Base-by-base conservation (phyloP, 768 basidiomycete species). In the Megacollybia marginata region DNA sequence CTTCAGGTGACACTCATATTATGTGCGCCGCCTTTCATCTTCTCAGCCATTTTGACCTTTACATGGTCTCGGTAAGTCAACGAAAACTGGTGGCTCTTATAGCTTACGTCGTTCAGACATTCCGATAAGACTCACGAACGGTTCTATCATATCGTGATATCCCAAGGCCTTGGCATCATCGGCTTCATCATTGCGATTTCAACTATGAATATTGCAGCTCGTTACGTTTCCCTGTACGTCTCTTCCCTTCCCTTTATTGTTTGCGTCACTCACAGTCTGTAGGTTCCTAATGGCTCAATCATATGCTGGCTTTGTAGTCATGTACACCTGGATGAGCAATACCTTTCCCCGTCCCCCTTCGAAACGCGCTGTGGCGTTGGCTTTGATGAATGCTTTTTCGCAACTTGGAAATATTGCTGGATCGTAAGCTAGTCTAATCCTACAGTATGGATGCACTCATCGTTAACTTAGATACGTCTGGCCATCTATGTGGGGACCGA, bases 371-470 rank as follows among this genome's bases (percentile, higher is more conserved):
- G 84, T 91, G 16, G 83, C 88, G 7, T 72, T 93, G 52, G 90
- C 88, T 10, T 69, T 86, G 57, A 78, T 90, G 60, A 89, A 92
- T 63, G 80, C 84, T 23, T 86, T 87, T 64, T 82, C 84, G 31
- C 84, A 89, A 59, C 72, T 92, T 23, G 92, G 92, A 5, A 94
- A 93, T 65, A 73, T 94, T 49, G 74, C 83, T 15, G 90, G 91
- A 54, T 84, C 88, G 70, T 90, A 68, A 68, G 79, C 80, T 38
- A 59, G 57, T 47, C 52, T 19, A 45, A 32, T 16, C 23, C 42
- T 33, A 48, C 48, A 43, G 42, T 38, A 32, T 28, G 28, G 44
- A 33, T 18, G 45, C 34, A 44, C 40, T 49, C 48, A 54, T 46
- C 58, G 47, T 15, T 34, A 23, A 48, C 18, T 57, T 40, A 81